A percentile compares a stretch with the other conserved stretches of the same genome.
Conservation (phyloP, 2,329 filamentous ascomycete species). For the Xylaria sp. region DNA sequence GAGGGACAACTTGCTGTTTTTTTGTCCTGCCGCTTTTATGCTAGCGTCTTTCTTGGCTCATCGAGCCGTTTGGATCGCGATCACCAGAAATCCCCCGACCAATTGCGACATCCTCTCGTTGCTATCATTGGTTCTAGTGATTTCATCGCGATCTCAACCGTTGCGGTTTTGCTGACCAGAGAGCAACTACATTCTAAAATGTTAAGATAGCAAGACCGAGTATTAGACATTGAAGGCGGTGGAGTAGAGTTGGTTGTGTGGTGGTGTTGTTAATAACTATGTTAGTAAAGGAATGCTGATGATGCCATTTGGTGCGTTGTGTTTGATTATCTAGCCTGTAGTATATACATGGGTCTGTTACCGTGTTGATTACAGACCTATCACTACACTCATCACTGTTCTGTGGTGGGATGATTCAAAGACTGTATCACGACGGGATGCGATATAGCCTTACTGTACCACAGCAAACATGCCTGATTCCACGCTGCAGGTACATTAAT, state of each 20-base stretch:
- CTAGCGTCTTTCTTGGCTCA: constrained; percentile 32
- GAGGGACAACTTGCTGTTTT: not conserved
- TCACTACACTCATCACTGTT: constrained; percentile 11
- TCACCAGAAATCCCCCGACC: constrained; percentile 15
- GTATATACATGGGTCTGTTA: not conserved
- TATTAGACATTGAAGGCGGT: not conserved
- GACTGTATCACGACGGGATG: constrained; percentile 11
- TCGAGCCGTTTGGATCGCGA: constrained; percentile 32
- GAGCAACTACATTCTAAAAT: too few species aligned
- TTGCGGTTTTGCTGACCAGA: constrained; percentile 11
- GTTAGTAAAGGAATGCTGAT: not conserved
- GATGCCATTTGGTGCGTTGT: not conserved
- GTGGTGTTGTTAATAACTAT: not conserved
- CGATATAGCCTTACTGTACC: constrained; percentile 20
- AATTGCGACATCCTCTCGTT: constrained; percentile 10
- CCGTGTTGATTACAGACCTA: not conserved
- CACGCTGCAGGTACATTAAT: not conserved
- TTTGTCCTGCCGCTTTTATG: constrained; percentile 36
- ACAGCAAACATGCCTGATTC: constrained; percentile 7
- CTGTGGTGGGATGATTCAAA: constrained; percentile 24
- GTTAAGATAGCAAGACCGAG: too few species aligned
- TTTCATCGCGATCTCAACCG: constrained; percentile 32
- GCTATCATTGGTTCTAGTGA: constrained; percentile 17
- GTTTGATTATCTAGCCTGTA: not conserved
- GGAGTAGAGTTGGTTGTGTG: not conserved